A percentile compares a stretch with the other conserved stretches of the same genome.
These are phyloP conservation scores for Teunomyces lycoperdinae DNA, from an alignment of 805 yeast genomes.

Conservation along the genomic window DNA sequence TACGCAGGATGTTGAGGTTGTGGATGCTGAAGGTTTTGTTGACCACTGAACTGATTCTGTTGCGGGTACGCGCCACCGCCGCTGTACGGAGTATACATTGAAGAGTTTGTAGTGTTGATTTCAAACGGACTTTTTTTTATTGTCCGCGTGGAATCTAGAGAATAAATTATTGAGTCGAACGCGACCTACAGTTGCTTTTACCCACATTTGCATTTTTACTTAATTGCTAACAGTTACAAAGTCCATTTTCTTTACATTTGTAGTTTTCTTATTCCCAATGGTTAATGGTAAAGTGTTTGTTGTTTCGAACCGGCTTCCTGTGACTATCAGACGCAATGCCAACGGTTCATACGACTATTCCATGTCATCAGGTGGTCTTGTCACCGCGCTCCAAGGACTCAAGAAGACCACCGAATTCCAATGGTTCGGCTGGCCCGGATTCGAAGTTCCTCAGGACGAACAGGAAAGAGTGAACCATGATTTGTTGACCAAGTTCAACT, in stretches of 20 bases:
- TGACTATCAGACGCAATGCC: constrained; percentile 69
- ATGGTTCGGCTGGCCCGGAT: constrained; percentile 97
- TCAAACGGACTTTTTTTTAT: background rate
- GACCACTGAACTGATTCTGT: constrained; percentile 5
- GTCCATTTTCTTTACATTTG: background rate
- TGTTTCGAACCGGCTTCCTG: constrained; percentile 93
- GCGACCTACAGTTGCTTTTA: too few relatives aligned
- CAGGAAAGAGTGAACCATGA: constrained; percentile 67
- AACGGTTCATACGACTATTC: constrained; percentile 72
- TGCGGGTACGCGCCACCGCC: constrained; percentile 15
- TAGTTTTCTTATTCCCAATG: constrained; percentile 4
- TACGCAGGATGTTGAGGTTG: constrained; percentile 26
- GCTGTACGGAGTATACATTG: constrained; percentile 42
- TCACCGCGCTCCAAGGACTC: constrained; percentile 90
- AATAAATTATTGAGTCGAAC: background rate
- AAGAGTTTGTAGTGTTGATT: background rate
- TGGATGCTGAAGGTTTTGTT: constrained; percentile 28
- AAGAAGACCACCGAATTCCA: constrained; percentile 80
- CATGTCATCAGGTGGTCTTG: constrained; percentile 97
- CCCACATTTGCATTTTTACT: too few relatives aligned
- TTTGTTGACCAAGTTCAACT: constrained; percentile 72
- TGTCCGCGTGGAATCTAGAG: background rate
- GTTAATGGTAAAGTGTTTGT: constrained; percentile 74
- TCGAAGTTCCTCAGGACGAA: constrained; percentile 79
- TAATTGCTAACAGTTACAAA: too few relatives aligned